Base-by-base conservation (phyloP, 106 monocot species). In the Hemerocallis citrina region DNA sequence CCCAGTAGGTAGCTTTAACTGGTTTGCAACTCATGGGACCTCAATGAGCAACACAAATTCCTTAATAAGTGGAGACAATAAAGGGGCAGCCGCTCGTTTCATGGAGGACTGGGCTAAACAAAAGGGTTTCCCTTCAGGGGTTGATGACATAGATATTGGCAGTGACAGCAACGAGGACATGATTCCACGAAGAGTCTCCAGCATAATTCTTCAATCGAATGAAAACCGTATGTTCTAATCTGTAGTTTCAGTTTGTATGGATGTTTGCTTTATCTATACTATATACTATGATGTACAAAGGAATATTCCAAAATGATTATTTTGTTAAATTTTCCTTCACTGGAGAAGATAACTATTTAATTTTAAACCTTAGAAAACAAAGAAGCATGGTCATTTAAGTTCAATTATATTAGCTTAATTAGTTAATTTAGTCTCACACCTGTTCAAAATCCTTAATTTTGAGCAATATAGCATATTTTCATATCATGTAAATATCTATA, bases 21-120 rank as follows among this genome's bases (percentile, higher is more conserved):
- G 93, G 93, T 93, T 93, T 73, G 79, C 93, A 39, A 93, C 93
- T 62, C 93, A 93, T 77, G 93, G 93, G 46, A 93, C 93, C 30
- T 93, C 93, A 7, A 93, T 89, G 93, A 79, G 93, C 54, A 82
- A 85, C 2, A 89, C 85, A 27, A 93, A 93, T 47, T 72, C 77
- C 20, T 77, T 93, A 57, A 82, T 89, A 54, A 93, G 89, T 52
- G 93, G 93, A 31, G 93, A 93, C 42, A 93, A 93, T 79, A 93
- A 93, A 73, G 93, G 93, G 27, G 93, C 89, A 24, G 93, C 93
- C 72, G 89, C 93, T 51, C 85, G 82, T 13, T 89, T 93, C 76
- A 89, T 93, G 89, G 89, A 93, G 61, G 85, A 93, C 39, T 89
- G 93, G 93, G 77, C 74, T 43, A 81, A 78, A 59, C 67, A 79